A percentile compares a stretch with the other conserved stretches of the same genome.
These are phyloP conservation scores for Scheffersomyces insectosa DNA, from an alignment of 1,139 yeast genomes.

Conservation along the genomic window DNA sequence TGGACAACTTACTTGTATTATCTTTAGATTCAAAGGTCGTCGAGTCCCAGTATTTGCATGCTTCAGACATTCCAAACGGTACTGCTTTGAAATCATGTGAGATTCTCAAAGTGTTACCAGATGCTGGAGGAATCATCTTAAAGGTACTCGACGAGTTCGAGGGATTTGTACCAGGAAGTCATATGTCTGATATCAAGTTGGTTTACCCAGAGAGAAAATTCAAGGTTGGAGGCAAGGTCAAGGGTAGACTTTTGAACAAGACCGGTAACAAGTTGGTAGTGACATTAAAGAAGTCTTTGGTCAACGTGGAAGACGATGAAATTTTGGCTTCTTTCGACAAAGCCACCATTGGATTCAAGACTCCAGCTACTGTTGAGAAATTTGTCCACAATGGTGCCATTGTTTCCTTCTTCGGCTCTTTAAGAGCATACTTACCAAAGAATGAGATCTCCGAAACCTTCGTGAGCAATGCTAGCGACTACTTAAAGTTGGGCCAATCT, in stretches of 20 bases:
- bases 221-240: slow-evolving; percentile 78
- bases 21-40: slow-evolving; percentile 69
- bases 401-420: slow-evolving; percentile 76
- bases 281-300: slow-evolving; percentile 82
- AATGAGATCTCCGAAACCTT: slow-evolving; percentile 88
- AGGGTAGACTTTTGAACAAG: slow-evolving; percentile 60
- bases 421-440: slow-evolving; percentile 80
- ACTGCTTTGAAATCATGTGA: slow-evolving; percentile 57
- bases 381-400: slow-evolving; percentile 79
- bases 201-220: slow-evolving; percentile 90
- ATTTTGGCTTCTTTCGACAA: slow-evolving; percentile 53
- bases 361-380: slow-evolving; percentile 74
- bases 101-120: slow-evolving; percentile 64
- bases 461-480: slow-evolving; percentile 75
- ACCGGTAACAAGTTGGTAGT: slow-evolving; percentile 49
- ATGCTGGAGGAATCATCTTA: slow-evolving; percentile 63
- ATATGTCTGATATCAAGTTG: slow-evolving; percentile 81
- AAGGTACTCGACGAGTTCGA: slow-evolving; percentile 65
- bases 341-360: slow-evolving; percentile 58
- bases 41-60: slow-evolving; percentile 62
- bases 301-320: slow-evolving; percentile 63
- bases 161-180: slow-evolving; percentile 73
- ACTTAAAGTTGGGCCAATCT: slow-evolving; percentile 82
- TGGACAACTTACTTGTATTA: slow-evolving; percentile 67
- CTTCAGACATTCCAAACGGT: slow-evolving; percentile 77